Conservation (phyloP, 495 filamentous ascomycete species). For the Chaetomium tenue region DNA sequence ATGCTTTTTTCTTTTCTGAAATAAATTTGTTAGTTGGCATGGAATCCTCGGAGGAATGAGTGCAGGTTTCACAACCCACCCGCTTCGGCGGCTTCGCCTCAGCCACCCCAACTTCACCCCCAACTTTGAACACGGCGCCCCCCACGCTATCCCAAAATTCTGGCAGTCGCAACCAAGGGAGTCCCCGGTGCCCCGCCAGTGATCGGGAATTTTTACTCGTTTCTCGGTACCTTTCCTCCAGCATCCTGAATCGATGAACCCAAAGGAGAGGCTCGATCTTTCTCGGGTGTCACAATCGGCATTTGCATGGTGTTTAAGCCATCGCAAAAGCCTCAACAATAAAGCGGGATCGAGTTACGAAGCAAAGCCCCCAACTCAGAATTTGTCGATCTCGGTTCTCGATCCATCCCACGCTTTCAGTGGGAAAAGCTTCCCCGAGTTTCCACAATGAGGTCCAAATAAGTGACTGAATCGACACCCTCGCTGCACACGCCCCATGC, state of each 20-base stretch:
- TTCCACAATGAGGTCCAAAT: slow-evolving; percentile 25
- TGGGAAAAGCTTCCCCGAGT: slow-evolving; percentile 29
- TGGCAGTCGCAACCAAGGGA: slow-evolving; percentile 10
- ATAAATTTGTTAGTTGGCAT: background rate
- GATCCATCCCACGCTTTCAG: slow-evolving; percentile 32
- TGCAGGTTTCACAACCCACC: background rate
- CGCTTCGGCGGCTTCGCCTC: background rate
- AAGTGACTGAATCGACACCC: slow-evolving; percentile 1
- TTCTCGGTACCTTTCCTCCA: background rate
- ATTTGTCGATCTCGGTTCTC: slow-evolving; percentile 6
- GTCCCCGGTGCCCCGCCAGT: slow-evolving; percentile 19
- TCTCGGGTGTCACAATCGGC: background rate
- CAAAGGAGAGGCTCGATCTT: background rate
- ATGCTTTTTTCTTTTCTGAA: background rate
- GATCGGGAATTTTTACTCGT: slow-evolving; percentile 12
- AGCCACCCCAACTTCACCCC: slow-evolving; percentile 15
- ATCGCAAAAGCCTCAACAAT: background rate
- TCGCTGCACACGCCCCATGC: slow-evolving; percentile 25
- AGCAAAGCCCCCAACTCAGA: background rate
- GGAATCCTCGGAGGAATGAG: background rate
- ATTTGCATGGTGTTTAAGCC: background rate
- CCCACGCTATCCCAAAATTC: slow-evolving; percentile 27
- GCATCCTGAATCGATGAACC: background rate
- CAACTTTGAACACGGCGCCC: slow-evolving; percentile 24
- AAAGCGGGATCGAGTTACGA: background rate